phyloP scores from a whole-genome alignment of 2,329 filamentous ascomycete genomes.

The Chalaropsis thielavioides region DNA sequence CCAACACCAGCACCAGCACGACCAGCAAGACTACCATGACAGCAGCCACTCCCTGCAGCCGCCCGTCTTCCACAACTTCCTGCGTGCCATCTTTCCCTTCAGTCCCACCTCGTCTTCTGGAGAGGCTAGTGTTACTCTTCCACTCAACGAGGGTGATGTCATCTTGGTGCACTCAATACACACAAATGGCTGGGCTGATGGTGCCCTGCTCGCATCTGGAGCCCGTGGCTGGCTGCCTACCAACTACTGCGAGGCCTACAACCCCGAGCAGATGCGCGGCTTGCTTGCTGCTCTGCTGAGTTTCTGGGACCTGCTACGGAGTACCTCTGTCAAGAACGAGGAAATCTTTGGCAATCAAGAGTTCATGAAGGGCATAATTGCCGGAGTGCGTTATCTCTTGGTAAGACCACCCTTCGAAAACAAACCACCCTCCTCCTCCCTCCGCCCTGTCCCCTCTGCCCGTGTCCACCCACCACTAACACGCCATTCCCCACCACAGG shows the following conservation, averaged over 20 bases:
- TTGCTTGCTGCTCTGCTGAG: slow-evolving; percentile 75
- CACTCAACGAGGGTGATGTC: slow-evolving; percentile 79
- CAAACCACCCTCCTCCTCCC: not conserved
- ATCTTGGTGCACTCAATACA: slow-evolving; percentile 93
- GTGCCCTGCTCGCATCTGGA: slow-evolving; percentile 73
- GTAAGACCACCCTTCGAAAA: slow-evolving; percentile 37
- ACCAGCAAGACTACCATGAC: slow-evolving; percentile 29
- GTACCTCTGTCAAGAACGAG: slow-evolving; percentile 58
- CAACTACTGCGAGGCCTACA: slow-evolving; percentile 94
- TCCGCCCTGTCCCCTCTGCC: not conserved
- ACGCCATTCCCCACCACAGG: slow-evolving; percentile 35
- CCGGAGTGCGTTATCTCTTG: slow-evolving; percentile 77
- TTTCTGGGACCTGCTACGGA: slow-evolving; percentile 81
- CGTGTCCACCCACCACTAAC: not conserved
- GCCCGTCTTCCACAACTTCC: slow-evolving; percentile 79
- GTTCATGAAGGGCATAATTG: slow-evolving; percentile 86
- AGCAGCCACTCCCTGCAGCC: slow-evolving; percentile 26
- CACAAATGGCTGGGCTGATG: slow-evolving; percentile 96
- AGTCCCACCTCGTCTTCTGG: slow-evolving; percentile 61
- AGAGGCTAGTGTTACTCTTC: slow-evolving; percentile 78
- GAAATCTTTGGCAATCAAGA: slow-evolving; percentile 80
- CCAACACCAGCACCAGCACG: slow-evolving; percentile 23
- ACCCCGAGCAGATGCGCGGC: slow-evolving; percentile 72
- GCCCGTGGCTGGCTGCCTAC: slow-evolving; percentile 91
- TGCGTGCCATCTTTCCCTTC: slow-evolving; percentile 89